Percentiles rank a stretch among this genome's conserved stretches.
These are phyloP conservation scores for Russula emetica DNA, from an alignment of 768 basidiomycete species.

Conservation along the genomic window DNA sequence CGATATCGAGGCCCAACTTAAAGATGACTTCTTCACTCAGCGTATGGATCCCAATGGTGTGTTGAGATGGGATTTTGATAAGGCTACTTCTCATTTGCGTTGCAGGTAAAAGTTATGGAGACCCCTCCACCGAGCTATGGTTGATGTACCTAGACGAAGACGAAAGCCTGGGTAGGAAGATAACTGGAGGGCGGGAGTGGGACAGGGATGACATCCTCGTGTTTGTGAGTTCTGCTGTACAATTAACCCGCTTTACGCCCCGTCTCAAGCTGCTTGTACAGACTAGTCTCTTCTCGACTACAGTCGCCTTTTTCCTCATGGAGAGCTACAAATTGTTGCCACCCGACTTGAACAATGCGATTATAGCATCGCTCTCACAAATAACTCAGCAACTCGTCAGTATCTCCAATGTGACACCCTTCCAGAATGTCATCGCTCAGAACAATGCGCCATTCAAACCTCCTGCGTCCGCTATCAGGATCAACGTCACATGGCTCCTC, in stretches of 20 bases:
- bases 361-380: conserved; percentile 4
- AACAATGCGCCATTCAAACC: not conserved
- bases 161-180: not conserved
- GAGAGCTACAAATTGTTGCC: conserved; percentile 9
- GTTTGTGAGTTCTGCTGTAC: not conserved
- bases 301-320: conserved; percentile 7
- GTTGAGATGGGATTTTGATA: not conserved
- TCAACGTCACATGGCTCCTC: conserved; percentile 15
- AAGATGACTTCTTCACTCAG: not conserved
- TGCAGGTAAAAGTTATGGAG: not conserved
- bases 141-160: not conserved
- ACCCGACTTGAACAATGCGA: conserved; percentile 2
- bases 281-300: conserved; percentile 17
- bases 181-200: not conserved
- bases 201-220: conserved; percentile 2
- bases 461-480: conserved; percentile 9
- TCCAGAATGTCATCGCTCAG: not conserved
- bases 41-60: not conserved
- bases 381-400: conserved; percentile 14
- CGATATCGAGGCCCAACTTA: conserved; percentile 11
- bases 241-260: not conserved
- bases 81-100: not conserved
- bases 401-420: not conserved
- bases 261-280: not conserved
- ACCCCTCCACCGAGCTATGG: not conserved